Conservation (phyloP, 768 basidiomycete species). For the Boletus reticuloceps region DNA sequence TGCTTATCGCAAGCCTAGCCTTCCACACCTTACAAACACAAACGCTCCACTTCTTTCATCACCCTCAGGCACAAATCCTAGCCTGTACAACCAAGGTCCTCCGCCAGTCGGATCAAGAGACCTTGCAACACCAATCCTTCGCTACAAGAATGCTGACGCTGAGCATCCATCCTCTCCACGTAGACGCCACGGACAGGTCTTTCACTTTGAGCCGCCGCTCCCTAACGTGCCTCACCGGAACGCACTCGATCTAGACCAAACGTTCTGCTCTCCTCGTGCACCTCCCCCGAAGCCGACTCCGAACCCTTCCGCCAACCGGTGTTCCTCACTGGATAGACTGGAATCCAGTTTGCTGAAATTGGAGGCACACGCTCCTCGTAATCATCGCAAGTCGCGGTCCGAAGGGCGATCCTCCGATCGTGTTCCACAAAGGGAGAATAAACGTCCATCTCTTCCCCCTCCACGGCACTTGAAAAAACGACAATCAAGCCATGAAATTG, state of each 20-base stretch:
- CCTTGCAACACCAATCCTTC: slow-evolving; percentile 2
- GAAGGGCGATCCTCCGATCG: slow-evolving; percentile 6
- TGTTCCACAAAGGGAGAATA: slow-evolving; percentile 4
- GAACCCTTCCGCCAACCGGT: slow-evolving; percentile 14
- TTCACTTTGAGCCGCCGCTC: slow-evolving; percentile 11
- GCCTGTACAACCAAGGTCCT: neutral
- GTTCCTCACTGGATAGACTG: slow-evolving; percentile 32
- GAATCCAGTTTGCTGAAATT: slow-evolving; percentile 34
- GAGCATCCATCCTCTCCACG: slow-evolving; percentile 6
- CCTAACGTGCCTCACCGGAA: neutral
- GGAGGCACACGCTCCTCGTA: slow-evolving; percentile 28
- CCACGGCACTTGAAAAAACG: slow-evolving; percentile 12
- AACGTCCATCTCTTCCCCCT: slow-evolving; percentile 22
- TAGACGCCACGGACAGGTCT: slow-evolving; percentile 29
- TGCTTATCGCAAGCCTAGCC: slow-evolving; percentile 3
- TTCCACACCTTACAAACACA: neutral
- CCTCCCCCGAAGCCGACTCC: slow-evolving; percentile 22
- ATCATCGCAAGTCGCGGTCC: slow-evolving; percentile 22
- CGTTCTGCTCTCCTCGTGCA: slow-evolving; percentile 15
- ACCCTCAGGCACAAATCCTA: neutral
- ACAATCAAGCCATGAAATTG: slow-evolving; percentile 5
- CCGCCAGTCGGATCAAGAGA: neutral
- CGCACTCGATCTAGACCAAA: slow-evolving; percentile 5
- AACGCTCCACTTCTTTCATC: neutral
- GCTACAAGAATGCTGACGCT: slow-evolving; percentile 4